Evolutionary conservation across 331 rosid genomes (phyloP).

Genomic region (Spiraea crenata): DNA sequence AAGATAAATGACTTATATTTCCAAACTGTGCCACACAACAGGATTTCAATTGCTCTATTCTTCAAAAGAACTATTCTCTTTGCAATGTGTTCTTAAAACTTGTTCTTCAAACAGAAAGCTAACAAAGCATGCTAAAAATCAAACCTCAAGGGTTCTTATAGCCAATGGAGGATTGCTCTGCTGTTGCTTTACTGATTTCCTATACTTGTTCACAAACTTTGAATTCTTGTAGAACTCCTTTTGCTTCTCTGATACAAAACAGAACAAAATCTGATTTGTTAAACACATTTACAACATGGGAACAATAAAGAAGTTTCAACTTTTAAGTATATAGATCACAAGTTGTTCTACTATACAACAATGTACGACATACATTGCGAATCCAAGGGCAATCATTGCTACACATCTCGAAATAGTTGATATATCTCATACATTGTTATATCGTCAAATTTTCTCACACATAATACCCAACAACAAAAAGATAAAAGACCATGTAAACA

Average conservation of each 20-base stretch:
- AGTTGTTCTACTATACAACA: too few relatives aligned
- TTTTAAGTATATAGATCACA: background rate
- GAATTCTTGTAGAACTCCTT: conserved; percentile 82
- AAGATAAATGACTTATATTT: background rate
- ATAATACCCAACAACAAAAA: background rate
- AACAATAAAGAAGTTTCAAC: too few relatives aligned
- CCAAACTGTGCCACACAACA: background rate
- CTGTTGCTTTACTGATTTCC: conserved; percentile 58
- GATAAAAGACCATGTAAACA: background rate
- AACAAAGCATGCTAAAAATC: conserved; percentile 14
- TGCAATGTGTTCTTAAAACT: background rate
- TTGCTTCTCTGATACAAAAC: conserved; percentile 61
- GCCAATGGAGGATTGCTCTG: conserved; percentile 29
- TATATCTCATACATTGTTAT: too few relatives aligned
- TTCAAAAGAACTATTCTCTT: background rate
- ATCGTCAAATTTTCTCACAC: background rate
- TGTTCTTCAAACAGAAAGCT: background rate
- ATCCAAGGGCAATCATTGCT: too few relatives aligned
- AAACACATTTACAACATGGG: background rate
- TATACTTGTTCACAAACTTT: conserved; percentile 72
- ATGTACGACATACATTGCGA: too few relatives aligned
- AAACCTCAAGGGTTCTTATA: conserved; percentile 46
- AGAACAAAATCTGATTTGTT: conserved; percentile 7
- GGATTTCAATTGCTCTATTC: background rate
- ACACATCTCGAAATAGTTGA: too few relatives aligned